These are phyloP conservation scores for Clathrospora elynae DNA, from an alignment of 2,329 filamentous ascomycete species.

Conservation along the genomic window DNA sequence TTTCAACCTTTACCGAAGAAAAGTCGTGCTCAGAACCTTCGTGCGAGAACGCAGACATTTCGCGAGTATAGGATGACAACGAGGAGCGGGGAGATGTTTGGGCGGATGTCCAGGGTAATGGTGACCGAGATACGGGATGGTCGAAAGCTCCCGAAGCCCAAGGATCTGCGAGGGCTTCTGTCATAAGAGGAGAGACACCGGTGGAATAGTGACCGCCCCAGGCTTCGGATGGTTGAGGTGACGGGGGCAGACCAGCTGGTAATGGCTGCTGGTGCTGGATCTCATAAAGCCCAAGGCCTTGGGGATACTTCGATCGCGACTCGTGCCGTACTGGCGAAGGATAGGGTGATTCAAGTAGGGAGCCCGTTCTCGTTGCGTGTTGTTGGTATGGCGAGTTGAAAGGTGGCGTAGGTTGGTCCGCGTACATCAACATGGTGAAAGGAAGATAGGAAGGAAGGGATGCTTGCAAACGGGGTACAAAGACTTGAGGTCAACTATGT, in stretches of 20 bases:
- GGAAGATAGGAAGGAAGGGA: slow-evolving; percentile 9
- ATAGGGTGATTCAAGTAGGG: slow-evolving; percentile 42
- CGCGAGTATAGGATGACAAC: slow-evolving; percentile 36
- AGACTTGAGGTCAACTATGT: slow-evolving; percentile 2
- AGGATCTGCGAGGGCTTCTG: slow-evolving; percentile 39
- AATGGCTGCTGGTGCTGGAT: slow-evolving; percentile 34
- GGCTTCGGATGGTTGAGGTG: slow-evolving; percentile 43
- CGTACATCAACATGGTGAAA: slow-evolving; percentile 33
- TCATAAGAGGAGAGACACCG: slow-evolving; percentile 36
- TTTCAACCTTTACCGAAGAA: slow-evolving; percentile 37
- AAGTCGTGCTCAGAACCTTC: slow-evolving; percentile 37
- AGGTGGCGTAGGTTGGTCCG: slow-evolving; percentile 41
- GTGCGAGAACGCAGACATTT: slow-evolving; percentile 44
- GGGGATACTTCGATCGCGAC: slow-evolving; percentile 34
- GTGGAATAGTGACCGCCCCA: slow-evolving; percentile 38
- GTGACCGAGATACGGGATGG: slow-evolving; percentile 39
- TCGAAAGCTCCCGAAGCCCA: slow-evolving; percentile 44
- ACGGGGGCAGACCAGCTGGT: slow-evolving; percentile 38
- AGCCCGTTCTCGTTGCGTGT: slow-evolving; percentile 29
- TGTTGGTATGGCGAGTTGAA: slow-evolving; percentile 47
- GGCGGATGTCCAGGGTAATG: slow-evolving; percentile 37
- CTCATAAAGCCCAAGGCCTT: slow-evolving; percentile 44
- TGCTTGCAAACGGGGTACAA: slow-evolving; percentile 14
- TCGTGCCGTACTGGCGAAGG: slow-evolving; percentile 44
- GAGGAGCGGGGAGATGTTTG: slow-evolving; percentile 44